phyloP scores from a whole-genome alignment of 129 eudicot genomes.

The Helianthus tuberosus region DNA sequence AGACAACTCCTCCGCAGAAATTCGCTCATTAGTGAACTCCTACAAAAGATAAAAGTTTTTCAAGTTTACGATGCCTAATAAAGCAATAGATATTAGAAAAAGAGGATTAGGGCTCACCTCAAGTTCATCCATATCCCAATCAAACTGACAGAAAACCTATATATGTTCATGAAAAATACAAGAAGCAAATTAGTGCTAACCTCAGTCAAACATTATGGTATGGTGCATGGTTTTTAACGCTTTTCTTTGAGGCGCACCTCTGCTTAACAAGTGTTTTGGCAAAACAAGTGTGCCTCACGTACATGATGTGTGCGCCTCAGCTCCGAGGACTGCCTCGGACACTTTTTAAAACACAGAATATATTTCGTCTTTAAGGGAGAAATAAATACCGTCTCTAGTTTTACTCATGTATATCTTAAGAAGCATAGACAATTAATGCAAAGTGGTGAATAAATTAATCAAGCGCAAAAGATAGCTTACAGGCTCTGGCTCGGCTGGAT shows the following conservation, averaged over 20 bases:
- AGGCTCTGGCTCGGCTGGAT: slow-evolving; percentile 65
- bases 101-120: slow-evolving; percentile 52
- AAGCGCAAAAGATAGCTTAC: slow-evolving; percentile 36
- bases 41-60: no score
- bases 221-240: not conserved
- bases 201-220: no score
- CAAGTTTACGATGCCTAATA: not conserved
- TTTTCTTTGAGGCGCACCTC: not conserved
- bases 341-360: not conserved
- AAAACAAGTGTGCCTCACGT: no score
- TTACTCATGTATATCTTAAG: not conserved
- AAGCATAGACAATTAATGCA: slow-evolving; percentile 2
- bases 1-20: slow-evolving; percentile 63
- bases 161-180: slow-evolving; percentile 15
- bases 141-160: slow-evolving; percentile 77
- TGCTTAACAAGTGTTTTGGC: not conserved
- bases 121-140: slow-evolving; percentile 88
- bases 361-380: not conserved
- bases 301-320: not conserved
- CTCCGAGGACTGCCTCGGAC: not conserved
- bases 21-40: slow-evolving; percentile 73
- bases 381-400: not conserved
- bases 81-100: not conserved
- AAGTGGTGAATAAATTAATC: slow-evolving; percentile 9
- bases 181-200: no score